Evolutionary conservation across 371 early-diverging fungal species (phyloP).

Genomic region (Rhizopus arrhizus): DNA sequence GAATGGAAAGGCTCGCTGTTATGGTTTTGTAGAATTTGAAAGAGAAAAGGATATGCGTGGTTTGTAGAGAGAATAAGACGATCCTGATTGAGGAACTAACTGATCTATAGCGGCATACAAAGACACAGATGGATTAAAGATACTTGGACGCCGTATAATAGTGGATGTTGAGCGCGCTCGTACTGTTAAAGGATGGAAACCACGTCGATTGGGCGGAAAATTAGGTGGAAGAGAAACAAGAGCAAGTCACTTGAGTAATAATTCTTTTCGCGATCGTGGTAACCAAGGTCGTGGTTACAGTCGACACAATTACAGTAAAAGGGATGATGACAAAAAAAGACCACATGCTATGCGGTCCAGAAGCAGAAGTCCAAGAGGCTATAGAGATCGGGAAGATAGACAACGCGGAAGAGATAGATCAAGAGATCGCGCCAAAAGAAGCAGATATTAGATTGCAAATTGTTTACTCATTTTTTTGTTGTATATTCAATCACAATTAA

Average conservation of each 20-base stretch:
- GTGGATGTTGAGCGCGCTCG: slow-evolving; percentile 98
- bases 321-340: slow-evolving; percentile 47
- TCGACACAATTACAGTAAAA: slow-evolving; percentile 29
- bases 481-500: too few species aligned
- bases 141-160: slow-evolving; percentile 85
- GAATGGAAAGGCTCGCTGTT: slow-evolving; percentile 81
- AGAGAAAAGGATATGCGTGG: slow-evolving; percentile 89
- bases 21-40: slow-evolving; percentile 95
- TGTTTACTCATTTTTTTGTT: too few species aligned
- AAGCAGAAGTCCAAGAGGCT: slow-evolving; percentile 44
- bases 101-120: slow-evolving; percentile 72
- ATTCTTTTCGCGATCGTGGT: slow-evolving; percentile 35
- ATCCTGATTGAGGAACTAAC: not conserved
- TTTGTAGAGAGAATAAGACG: slow-evolving; percentile 18
- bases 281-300: slow-evolving; percentile 27
- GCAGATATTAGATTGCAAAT: too few species aligned
- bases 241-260: slow-evolving; percentile 52
- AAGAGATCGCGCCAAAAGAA: slow-evolving; percentile 32
- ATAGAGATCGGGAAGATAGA: slow-evolving; percentile 45
- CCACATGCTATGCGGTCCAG: slow-evolving; percentile 42
- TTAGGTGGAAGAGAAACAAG: slow-evolving; percentile 82
- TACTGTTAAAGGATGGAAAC: slow-evolving; percentile 94
- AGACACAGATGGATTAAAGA: slow-evolving; percentile 88
- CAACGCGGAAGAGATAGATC: slow-evolving; percentile 56
- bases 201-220: slow-evolving; percentile 91